phyloP scores from a whole-genome alignment of 768 basidiomycete genomes.

The Naganishia vishniacii region DNA sequence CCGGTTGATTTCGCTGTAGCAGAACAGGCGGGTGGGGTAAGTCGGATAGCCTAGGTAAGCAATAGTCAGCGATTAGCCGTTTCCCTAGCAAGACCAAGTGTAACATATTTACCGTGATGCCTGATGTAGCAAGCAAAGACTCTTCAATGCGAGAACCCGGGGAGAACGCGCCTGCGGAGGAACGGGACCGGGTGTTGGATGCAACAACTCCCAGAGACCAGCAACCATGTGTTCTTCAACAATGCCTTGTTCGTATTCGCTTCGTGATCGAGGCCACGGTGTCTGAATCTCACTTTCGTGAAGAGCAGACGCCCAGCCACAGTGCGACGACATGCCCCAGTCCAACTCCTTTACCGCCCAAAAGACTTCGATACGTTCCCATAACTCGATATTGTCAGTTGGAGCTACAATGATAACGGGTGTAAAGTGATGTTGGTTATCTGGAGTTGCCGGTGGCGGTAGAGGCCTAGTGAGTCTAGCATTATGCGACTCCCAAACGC shows the following conservation, averaged over 20 bases:
- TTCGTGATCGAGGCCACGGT: slow-evolving; percentile 30
- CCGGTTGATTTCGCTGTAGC: neutral
- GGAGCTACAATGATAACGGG: slow-evolving; percentile 41
- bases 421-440: slow-evolving; percentile 31
- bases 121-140: slow-evolving; percentile 33
- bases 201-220: slow-evolving; percentile 8
- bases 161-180: slow-evolving; percentile 24
- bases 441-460: slow-evolving; percentile 1
- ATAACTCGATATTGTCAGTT: slow-evolving; percentile 40
- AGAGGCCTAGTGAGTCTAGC: slow-evolving; percentile 25
- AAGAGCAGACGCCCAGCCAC: slow-evolving; percentile 42
- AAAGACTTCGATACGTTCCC: slow-evolving; percentile 40
- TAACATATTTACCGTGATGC: slow-evolving; percentile 31
- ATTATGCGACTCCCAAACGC: neutral
- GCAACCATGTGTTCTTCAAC: neutral
- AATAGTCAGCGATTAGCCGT: neutral
- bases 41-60: slow-evolving; percentile 36
- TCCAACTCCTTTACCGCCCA: slow-evolving; percentile 46
- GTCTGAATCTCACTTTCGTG: slow-evolving; percentile 40
- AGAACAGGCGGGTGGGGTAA: slow-evolving; percentile 21
- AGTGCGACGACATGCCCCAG: slow-evolving; percentile 37
- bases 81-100: neutral
- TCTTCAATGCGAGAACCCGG: slow-evolving; percentile 38
- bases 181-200: slow-evolving; percentile 31
- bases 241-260: slow-evolving; percentile 16